Conservation (phyloP, 179 eudicot species). For the Beta macrorhiza region DNA sequence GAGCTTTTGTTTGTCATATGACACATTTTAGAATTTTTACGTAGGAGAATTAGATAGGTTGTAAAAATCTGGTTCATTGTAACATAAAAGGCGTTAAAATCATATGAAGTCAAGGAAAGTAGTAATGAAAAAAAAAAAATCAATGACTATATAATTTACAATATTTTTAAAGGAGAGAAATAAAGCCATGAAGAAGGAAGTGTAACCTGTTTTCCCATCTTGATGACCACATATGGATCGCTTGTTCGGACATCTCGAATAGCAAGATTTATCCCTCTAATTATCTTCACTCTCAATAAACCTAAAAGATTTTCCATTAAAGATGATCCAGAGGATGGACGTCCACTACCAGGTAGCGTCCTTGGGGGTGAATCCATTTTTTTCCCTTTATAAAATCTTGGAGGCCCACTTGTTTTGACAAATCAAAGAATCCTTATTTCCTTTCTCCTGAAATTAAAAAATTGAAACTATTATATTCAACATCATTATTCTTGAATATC, state of each 20-base stretch:
- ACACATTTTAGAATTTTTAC: too few relatives aligned
- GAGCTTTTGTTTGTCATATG: too few relatives aligned
- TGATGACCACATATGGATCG: slow-evolving; percentile 58
- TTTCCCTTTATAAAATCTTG: background rate
- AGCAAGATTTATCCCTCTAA: slow-evolving; percentile 57
- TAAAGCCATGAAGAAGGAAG: background rate
- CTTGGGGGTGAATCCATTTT: slow-evolving; percentile 24
- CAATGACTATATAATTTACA: too few relatives aligned
- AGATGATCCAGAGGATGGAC: slow-evolving; percentile 24
- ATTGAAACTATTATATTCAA: background rate
- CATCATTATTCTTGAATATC: background rate
- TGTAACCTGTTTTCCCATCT: slow-evolving; percentile 55
- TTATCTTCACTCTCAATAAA: slow-evolving; percentile 47
- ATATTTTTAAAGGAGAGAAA: background rate
- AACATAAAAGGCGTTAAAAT: too few relatives aligned
- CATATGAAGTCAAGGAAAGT: too few relatives aligned
- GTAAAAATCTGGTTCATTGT: too few relatives aligned
- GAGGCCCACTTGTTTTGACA: background rate
- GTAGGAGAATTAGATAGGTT: too few relatives aligned
- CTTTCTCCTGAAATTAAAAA: background rate
- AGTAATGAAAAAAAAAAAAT: background rate
- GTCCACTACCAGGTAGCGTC: slow-evolving; percentile 16
- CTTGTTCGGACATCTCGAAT: slow-evolving; percentile 56
- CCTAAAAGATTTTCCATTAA: slow-evolving; percentile 51
- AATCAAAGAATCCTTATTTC: background rate